phyloP scores from a whole-genome alignment of 305 asterid genomes.

The Solanum hybrid region DNA sequence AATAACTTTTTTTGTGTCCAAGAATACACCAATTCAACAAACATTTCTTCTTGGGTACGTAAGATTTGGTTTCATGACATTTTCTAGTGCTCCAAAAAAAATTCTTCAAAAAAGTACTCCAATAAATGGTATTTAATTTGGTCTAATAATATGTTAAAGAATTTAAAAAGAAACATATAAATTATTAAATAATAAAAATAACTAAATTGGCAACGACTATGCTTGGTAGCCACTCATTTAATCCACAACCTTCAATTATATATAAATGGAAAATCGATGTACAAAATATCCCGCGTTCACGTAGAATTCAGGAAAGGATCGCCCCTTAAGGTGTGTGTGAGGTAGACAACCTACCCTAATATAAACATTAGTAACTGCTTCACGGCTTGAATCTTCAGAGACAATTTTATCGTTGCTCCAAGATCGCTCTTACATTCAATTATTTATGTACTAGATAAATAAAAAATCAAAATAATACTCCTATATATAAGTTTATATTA shows the following conservation, averaged over 20 bases:
- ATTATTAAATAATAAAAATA: background rate
- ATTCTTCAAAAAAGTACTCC: background rate
- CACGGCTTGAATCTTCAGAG: rapidly evolving
- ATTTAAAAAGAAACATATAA: background rate
- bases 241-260: background rate
- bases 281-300: background rate
- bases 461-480: background rate
- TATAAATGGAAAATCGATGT: background rate
- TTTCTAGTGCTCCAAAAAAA: background rate
- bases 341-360: background rate
- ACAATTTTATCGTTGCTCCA: background rate
- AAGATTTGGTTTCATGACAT: background rate
- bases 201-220: background rate
- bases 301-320: rapidly evolving
- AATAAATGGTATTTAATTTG: background rate
- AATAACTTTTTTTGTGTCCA: background rate
- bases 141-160: background rate
- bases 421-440: background rate
- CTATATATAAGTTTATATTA: background rate
- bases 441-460: background rate
- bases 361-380: background rate
- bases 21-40: background rate
- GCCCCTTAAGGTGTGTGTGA: background rate
- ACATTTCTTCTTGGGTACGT: background rate
- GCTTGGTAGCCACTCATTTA: background rate